A percentile compares a stretch with the other conserved stretches of the same genome.
These are phyloP conservation scores for Sphagnum fallax DNA, from an alignment of 228 moss, liverwort and hornwort genomes.

Conservation along the genomic window DNA sequence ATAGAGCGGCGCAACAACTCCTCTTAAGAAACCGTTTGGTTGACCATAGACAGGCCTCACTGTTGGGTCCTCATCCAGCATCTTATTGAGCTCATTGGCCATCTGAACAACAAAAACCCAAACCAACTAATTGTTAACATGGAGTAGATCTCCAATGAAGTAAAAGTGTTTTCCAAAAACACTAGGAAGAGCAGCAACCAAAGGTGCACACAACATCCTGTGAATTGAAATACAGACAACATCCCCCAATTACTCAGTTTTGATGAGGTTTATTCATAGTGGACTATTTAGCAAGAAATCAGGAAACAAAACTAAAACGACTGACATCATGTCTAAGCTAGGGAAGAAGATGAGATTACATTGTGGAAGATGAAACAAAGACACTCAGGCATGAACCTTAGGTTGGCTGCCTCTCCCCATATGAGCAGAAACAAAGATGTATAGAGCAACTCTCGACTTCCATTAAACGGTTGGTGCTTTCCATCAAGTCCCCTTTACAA, in stretches of 20 bases:
- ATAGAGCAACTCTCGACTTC: constrained; percentile 75
- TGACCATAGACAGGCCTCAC: constrained; percentile 41
- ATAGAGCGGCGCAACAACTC: constrained; percentile 66
- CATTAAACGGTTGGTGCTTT: constrained; percentile 49
- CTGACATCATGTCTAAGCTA: too few species aligned
- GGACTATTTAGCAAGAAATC: too few species aligned
- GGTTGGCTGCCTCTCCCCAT: constrained; percentile 94
- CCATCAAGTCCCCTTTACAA: constrained; percentile 65
- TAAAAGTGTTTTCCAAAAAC: too few species aligned
- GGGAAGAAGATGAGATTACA: constrained; percentile 13
- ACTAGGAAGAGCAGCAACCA: too few species aligned
- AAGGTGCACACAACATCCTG: too few species aligned
- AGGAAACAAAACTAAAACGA: too few species aligned
- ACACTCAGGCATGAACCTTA: constrained; percentile 96
- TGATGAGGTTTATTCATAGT: too few species aligned
- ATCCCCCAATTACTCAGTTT: too few species aligned
- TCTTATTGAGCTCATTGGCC: constrained; percentile 66
- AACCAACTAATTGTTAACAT: background rate
- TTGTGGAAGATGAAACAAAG: constrained; percentile 85
- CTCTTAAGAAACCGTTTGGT: constrained; percentile 47
- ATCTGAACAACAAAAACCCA: constrained; percentile 35
- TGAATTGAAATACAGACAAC: too few species aligned
- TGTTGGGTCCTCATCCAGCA: constrained; percentile 39
- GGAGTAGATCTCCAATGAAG: too few species aligned
- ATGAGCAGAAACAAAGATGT: constrained; percentile 68